Percentiles rank a stretch among this genome's conserved stretches.
phyloP scores from a whole-genome alignment of 2,329 filamentous ascomycete species.

The Venturia asperata region DNA sequence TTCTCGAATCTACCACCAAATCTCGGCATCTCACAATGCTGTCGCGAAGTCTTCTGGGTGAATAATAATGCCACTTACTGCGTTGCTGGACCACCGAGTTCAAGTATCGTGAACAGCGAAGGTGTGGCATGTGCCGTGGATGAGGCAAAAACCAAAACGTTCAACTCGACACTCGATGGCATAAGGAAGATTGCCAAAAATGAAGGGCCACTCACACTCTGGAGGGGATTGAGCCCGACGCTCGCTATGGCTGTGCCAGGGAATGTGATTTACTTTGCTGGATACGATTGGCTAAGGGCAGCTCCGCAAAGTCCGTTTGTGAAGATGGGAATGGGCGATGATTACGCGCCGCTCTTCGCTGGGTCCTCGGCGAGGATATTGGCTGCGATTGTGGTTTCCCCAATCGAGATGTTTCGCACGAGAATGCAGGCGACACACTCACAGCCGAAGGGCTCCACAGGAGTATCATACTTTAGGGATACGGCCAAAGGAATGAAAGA shows the following conservation, averaged over 20 bases:
- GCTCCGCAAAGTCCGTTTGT: conserved; percentile 64
- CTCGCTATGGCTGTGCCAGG: conserved; percentile 88
- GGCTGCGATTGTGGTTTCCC: conserved; percentile 76
- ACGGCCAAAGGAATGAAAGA: conserved; percentile 68
- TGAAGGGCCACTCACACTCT: conserved; percentile 78
- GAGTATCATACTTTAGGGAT: conserved; percentile 59
- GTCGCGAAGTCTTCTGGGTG: conserved; percentile 93
- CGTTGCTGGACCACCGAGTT: conserved; percentile 56
- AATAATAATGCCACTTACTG: conserved; percentile 78
- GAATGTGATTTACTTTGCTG: conserved; percentile 98
- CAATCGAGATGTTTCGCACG: conserved; percentile 90
- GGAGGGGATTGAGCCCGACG: conserved; percentile 91
- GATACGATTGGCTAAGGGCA: conserved; percentile 88
- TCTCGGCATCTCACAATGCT: conserved; percentile 88
- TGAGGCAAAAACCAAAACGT: conserved; percentile 73
- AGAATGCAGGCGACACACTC: conserved; percentile 65
- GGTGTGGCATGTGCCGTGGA: conserved; percentile 67
- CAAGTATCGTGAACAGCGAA: conserved; percentile 27
- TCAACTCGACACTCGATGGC: conserved; percentile 87
- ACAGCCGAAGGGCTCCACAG: conserved; percentile 36
- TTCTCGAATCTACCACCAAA: conserved; percentile 70
- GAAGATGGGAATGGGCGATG: conserved; percentile 49
- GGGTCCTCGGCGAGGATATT: conserved; percentile 71
- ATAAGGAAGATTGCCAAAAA: conserved; percentile 90
- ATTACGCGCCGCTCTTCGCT: conserved; percentile 71